A percentile compares a stretch with the other conserved stretches of the same genome.
Evolutionary conservation across 148 eudicot species (phyloP).

Genomic region (Pouteria glomerata): DNA sequence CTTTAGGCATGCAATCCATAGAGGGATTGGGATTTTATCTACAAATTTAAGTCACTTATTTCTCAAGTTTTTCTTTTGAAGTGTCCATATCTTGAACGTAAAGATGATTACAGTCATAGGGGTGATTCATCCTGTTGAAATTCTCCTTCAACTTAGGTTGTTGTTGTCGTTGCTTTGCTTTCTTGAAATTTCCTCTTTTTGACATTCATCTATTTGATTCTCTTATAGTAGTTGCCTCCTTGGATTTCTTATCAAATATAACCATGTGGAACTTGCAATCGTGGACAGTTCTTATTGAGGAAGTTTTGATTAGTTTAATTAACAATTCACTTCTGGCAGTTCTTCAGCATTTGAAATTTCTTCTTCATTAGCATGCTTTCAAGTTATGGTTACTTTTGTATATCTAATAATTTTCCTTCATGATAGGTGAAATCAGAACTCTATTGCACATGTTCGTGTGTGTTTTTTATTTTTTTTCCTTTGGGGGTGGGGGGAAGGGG

Average conservation of each 20-base stretch:
- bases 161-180: not conserved
- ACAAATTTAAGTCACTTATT: not conserved
- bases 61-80: not conserved
- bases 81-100: not conserved
- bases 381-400: not conserved
- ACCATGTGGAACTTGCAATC: not conserved
- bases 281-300: not conserved
- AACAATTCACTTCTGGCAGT: not conserved
- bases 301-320: not conserved
- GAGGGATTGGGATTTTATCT: not conserved
- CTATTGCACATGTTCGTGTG: too few relatives aligned
- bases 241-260: not conserved
- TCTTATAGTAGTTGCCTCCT: not conserved
- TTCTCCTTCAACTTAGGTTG: too few relatives aligned
- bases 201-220: not conserved
- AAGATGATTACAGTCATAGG: not conserved
- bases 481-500: not conserved
- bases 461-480: too few relatives aligned
- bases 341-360: not conserved
- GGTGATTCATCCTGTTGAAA: not conserved
- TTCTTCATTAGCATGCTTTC: slow-evolving; percentile 6
- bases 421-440: not conserved
- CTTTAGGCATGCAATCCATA: not conserved
- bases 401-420: not conserved
- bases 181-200: not conserved